phyloP scores from a whole-genome alignment of 495 filamentous ascomycete genomes.

The Penicillium egyptiacum region DNA sequence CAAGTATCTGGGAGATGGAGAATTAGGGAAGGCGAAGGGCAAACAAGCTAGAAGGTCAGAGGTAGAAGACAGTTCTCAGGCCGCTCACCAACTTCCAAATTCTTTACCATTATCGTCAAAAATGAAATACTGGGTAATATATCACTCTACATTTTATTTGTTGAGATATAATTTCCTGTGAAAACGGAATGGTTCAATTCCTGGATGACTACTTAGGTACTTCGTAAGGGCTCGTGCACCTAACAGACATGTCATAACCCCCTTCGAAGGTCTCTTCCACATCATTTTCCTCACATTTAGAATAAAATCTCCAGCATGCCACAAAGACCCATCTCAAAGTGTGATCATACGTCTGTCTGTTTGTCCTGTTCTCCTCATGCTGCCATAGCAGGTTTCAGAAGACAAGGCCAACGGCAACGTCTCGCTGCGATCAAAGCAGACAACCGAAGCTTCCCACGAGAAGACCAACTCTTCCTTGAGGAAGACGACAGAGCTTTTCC shows the following conservation, averaged over 20 bases:
- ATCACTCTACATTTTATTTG: not conserved
- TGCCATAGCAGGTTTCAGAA: conserved; percentile 11
- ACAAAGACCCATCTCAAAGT: not conserved
- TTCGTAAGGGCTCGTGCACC: not conserved
- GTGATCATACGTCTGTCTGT: conserved; percentile 10
- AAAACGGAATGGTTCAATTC: not conserved
- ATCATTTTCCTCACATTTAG: not conserved
- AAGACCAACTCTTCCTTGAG: not conserved
- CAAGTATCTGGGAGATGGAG: too few species aligned
- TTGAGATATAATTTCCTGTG: not conserved
- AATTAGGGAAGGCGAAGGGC: too few species aligned
- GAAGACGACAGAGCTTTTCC: conserved; percentile 44
- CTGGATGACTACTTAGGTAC: not conserved
- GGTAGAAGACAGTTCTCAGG: too few species aligned
- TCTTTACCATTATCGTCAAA: too few species aligned
- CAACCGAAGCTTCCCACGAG: not conserved
- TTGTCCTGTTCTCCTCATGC: conserved; percentile 15
- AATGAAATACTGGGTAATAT: too few species aligned
- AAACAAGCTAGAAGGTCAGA: not conserved
- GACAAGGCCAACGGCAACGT: conserved; percentile 9
- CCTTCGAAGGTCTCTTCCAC: not conserved
- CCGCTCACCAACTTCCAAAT: too few species aligned
- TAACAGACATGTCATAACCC: not conserved
- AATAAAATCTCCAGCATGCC: not conserved
- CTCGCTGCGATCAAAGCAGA: conserved; percentile 15